Evolutionary conservation across 2,329 filamentous ascomycete species (phyloP).

Genomic region (Peltaster fructicola): DNA sequence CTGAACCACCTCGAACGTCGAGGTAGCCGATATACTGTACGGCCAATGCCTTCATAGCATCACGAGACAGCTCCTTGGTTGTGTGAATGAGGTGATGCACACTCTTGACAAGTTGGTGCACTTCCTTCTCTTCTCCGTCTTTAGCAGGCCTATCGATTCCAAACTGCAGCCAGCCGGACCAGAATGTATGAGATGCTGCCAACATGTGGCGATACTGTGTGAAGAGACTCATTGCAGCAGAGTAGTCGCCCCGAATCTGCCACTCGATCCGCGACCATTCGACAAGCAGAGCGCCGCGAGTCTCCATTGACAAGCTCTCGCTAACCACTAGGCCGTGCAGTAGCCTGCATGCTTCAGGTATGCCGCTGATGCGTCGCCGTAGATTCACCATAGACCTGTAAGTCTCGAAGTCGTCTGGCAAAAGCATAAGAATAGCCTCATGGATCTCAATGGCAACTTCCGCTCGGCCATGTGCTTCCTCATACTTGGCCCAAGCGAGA

Average conservation of each 20-base stretch:
- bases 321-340: constrained; percentile 68
- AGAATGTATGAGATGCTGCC: constrained; percentile 71
- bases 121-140: constrained; percentile 42
- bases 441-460: constrained; percentile 75
- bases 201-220: constrained; percentile 69
- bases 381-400: constrained; percentile 79
- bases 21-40: constrained; percentile 69
- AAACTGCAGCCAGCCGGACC: constrained; percentile 75
- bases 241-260: constrained; percentile 60
- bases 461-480: constrained; percentile 63
- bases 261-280: constrained; percentile 78
- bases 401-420: constrained; percentile 73
- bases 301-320: constrained; percentile 51
- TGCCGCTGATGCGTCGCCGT: constrained; percentile 62
- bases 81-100: constrained; percentile 54
- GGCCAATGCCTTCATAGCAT: constrained; percentile 56
- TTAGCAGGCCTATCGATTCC: constrained; percentile 69
- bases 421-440: constrained; percentile 53
- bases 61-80: constrained; percentile 45
- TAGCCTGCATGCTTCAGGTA: constrained; percentile 69
- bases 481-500: constrained; percentile 84
- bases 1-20: constrained; percentile 62
- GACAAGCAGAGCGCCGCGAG: constrained; percentile 72
- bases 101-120: constrained; percentile 59
- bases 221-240: constrained; percentile 72